These are phyloP conservation scores for Pilasporangium apinafurcum DNA, from an alignment of 352 stramenopile species.

Conservation along the genomic window DNA sequence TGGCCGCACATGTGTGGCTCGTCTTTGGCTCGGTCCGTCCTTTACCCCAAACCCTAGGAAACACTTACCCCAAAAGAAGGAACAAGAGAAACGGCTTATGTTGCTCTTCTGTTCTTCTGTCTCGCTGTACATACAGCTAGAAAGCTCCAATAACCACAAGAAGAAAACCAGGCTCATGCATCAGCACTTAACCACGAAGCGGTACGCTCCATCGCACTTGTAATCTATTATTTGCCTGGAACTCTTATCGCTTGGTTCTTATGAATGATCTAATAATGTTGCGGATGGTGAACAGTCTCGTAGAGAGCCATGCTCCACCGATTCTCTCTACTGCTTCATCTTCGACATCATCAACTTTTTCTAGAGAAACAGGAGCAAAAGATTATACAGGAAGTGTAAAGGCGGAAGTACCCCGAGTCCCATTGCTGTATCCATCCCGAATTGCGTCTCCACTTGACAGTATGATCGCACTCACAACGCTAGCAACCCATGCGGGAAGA, in stretches of 20 bases:
- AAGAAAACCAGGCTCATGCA: no score
- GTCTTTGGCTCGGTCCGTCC: no score
- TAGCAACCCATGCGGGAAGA: constrained; percentile 15
- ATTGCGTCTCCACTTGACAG: constrained; percentile 12
- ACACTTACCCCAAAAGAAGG: no score
- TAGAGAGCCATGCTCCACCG: constrained; percentile 10
- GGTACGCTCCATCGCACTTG: constrained; percentile 2
- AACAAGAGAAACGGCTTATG: neutral
- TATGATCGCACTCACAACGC: constrained; percentile 27
- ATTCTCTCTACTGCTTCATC: neutral
- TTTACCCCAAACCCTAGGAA: no score
- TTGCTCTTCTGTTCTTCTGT: neutral
- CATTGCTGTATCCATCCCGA: constrained; percentile 11
- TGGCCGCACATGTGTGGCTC: no score
- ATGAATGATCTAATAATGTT: constrained; percentile 19
- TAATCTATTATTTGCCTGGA: neutral
- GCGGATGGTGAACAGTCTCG: constrained; percentile 21
- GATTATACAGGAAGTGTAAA: neutral
- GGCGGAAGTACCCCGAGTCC: constrained; percentile 10
- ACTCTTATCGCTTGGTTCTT: no score
- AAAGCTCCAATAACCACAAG: no score
- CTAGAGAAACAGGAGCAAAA: neutral
- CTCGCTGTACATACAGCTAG: neutral
- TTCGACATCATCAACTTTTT: neutral
- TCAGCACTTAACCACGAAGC: constrained; percentile 8